These are phyloP conservation scores for Tetrapisispora taiwanensis DNA, from an alignment of 805 yeast species.

Conservation along the genomic window DNA sequence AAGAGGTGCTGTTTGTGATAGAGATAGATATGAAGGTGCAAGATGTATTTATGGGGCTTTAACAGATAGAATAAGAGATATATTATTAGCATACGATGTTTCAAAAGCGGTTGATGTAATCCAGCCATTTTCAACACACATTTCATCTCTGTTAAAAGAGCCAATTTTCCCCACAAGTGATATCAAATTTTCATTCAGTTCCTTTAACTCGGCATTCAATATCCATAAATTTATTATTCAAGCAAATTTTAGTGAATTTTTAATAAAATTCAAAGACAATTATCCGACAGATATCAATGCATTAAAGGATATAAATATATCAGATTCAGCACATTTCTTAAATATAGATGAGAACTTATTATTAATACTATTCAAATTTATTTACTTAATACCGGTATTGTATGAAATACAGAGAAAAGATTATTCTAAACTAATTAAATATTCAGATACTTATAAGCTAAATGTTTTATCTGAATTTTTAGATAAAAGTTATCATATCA, in stretches of 20 bases:
- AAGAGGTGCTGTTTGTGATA: slow-evolving; percentile 67
- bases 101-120: slow-evolving; percentile 55
- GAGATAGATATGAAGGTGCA: slow-evolving; percentile 76
- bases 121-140: slow-evolving; percentile 66
- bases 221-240: slow-evolving; percentile 36
- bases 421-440: slow-evolving; percentile 18
- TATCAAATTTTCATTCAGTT: slow-evolving; percentile 12
- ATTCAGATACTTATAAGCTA: slow-evolving; percentile 31
- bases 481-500: slow-evolving; percentile 21
- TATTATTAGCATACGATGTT: slow-evolving; percentile 51
- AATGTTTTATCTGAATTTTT: slow-evolving; percentile 31
- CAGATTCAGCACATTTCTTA: not conserved
- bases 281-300: not conserved
- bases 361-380: slow-evolving; percentile 22
- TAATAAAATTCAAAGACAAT: not conserved
- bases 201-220: slow-evolving; percentile 7
- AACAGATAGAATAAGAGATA: slow-evolving; percentile 50
- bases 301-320: not conserved
- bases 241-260: slow-evolving; percentile 31
- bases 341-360: slow-evolving; percentile 12
- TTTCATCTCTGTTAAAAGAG: slow-evolving; percentile 35
- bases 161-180: slow-evolving; percentile 19
- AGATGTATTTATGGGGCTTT: slow-evolving; percentile 71
- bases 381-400: slow-evolving; percentile 33
- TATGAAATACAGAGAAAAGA: slow-evolving; percentile 29